Evolutionary conservation across 2,329 filamentous ascomycete genomes (phyloP), one percentile per base, ranked within the genome.

Genomic region (Exserohilum rostratum): DNA sequence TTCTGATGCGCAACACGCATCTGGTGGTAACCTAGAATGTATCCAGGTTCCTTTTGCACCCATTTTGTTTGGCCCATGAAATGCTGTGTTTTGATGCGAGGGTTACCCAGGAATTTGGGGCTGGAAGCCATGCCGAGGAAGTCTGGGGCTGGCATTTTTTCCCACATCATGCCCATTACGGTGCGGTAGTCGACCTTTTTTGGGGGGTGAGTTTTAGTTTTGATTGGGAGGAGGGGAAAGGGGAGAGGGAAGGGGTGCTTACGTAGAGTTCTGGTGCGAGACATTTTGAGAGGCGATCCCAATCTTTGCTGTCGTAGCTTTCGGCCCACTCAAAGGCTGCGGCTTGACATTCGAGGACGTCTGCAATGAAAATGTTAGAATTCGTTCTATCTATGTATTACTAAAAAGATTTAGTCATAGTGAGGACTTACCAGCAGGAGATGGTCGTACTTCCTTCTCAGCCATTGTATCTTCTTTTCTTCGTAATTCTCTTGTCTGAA

Each of bases 251-350:
- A 2, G 25, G 2, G 12, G 15, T 17, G 22, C 18, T 27, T 11
- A 39, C 50, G 13, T 47, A 57, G 25, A 57, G 54, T 15, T 29
- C 39, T 3, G 54, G 49, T 13, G 54, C 49, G 33, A 53, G 18
- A 6, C 49, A 53, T 45, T 30, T 31, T 5, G 31, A 25, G 13
- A 57, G 49, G 17, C 54, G 54, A n/a, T 38, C 30, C 54, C 54
- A 57, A 13, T 53, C 54, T 35, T 57, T 57, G n/a, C 35, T 57
- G 13, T 57, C 54, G 18, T 44, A 57, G 25, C 54, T 57, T 22
- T 57, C 54, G 33, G 54, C 43, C 54, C 54, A 57, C 39, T 57
- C 54, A n/a, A 49, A 53, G 2, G 39, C 17, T 5, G 49, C 48
- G 18, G 40, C 40, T 37, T 57, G 48, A 13, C 54, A 57, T 10